Conservation (phyloP, 140 eudicot species). For the Erigeron philadelphicus region DNA sequence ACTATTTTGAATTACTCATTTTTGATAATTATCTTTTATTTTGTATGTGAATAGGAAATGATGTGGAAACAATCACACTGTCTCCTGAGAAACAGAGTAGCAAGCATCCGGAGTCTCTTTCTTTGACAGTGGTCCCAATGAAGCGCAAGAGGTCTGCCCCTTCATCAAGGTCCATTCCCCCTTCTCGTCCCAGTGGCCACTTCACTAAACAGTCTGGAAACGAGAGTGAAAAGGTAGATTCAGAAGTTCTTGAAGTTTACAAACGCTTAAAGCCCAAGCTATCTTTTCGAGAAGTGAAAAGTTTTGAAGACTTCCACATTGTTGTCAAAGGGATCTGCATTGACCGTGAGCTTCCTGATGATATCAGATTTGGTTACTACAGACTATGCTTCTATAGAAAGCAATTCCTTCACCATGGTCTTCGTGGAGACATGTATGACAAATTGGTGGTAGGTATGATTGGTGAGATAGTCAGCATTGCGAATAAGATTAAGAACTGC, state of each 20-base stretch:
- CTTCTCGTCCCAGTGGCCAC: conserved; percentile 16
- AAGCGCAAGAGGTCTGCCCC: conserved; percentile 18
- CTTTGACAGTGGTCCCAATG: not conserved
- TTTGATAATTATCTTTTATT: not conserved
- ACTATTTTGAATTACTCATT: not conserved
- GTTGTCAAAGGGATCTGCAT: conserved; percentile 45
- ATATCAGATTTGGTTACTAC: conserved; percentile 42
- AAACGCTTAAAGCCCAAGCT: not conserved
- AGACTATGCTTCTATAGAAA: conserved; percentile 48
- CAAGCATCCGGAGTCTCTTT: conserved; percentile 4
- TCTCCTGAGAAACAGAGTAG: conserved; percentile 18
- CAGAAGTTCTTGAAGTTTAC: conserved; percentile 18
- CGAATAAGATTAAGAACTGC: conserved; percentile 51
- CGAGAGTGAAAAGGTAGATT: conserved; percentile 15
- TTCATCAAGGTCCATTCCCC: not conserved
- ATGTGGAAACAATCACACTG: conserved; percentile 6
- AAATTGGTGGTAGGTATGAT: conserved; percentile 60
- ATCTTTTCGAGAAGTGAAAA: conserved; percentile 36
- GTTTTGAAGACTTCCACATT: conserved; percentile 51
- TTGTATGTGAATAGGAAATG: not conserved
- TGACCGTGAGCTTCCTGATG: conserved; percentile 54
- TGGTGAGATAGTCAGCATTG: conserved; percentile 48
- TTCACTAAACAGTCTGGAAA: conserved; percentile 18
- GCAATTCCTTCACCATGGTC: conserved; percentile 45
- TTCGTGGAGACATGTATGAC: conserved; percentile 37